Evolutionary conservation across 257 asterid genomes (phyloP).

Genomic region (Solanum rostratum): DNA sequence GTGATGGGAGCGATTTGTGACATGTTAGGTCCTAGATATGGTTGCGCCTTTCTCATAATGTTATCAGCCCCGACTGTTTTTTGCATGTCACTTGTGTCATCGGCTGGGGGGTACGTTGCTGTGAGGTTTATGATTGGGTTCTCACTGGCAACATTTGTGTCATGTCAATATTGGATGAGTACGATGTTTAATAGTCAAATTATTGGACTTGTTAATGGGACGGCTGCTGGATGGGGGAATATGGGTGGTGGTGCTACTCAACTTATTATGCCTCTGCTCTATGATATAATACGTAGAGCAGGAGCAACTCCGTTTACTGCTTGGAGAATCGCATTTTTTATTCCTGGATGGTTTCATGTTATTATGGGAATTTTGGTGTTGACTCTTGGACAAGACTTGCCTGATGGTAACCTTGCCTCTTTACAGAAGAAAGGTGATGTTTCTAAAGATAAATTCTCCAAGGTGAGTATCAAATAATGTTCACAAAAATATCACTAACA

Average conservation of each 20-base stretch:
- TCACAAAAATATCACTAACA: background rate
- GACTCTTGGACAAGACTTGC: slow-evolving; percentile 14
- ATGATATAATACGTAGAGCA: slow-evolving; percentile 1
- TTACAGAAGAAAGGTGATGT: slow-evolving; percentile 14
- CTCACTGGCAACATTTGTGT: slow-evolving; percentile 18
- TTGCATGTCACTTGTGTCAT: slow-evolving; percentile 24
- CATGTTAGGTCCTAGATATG: slow-evolving; percentile 22
- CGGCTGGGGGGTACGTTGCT: slow-evolving; percentile 14
- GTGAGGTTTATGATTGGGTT: slow-evolving; percentile 25
- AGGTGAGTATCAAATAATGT: background rate
- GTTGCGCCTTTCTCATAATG: slow-evolving; percentile 20
- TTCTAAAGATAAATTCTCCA: slow-evolving; percentile 8
- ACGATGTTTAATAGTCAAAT: slow-evolving; percentile 9
- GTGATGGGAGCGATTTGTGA: slow-evolving; percentile 21
- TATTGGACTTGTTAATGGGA: slow-evolving; percentile 14
- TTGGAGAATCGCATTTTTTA: slow-evolving; percentile 17
- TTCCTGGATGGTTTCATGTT: slow-evolving; percentile 11
- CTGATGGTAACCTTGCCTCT: slow-evolving; percentile 18
- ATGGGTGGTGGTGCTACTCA: slow-evolving; percentile 22
- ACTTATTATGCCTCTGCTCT: slow-evolving; percentile 14
- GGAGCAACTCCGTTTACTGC: slow-evolving; percentile 15
- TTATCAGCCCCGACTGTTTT: slow-evolving; percentile 17
- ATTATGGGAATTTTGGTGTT: slow-evolving; percentile 16
- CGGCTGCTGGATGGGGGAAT: slow-evolving; percentile 24
- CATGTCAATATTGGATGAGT: slow-evolving; percentile 15